Evolutionary conservation across 805 yeast species (phyloP), one percentile per base, ranked within the genome.

Genomic region (Wickerhamomyces bovis): DNA sequence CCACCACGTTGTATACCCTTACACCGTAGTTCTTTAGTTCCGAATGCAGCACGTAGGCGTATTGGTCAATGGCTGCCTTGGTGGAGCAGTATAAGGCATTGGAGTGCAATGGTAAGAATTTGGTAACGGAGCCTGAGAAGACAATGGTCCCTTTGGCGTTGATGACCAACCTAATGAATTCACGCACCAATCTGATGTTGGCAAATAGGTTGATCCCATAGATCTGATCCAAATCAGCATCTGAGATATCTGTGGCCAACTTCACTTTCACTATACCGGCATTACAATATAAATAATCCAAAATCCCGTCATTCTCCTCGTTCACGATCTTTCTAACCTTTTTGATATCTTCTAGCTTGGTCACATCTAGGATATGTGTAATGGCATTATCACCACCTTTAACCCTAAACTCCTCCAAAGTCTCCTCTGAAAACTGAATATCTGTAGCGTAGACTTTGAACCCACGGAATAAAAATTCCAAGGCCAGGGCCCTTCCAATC

Each of bases 401-500:
- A 28, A 40, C 26, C 11, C 42, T 26, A 38, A 65, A 65, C 8
- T 53, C 56, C 6, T 36, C 38, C 21, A 60, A 40, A 1, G 68
- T 57, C 31, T 61, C 61, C 13, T 64, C 56, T 0, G 67, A 65
- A 43, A 61, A 62, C 18, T 54, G 43, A 19, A 55, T 31, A n/a
- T 69, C 69, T 20, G 68, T 55, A 7, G 71, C 74, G 44, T 64
- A 66, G 4, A 71, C 68, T 25, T 53, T 56, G 54, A 64, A 72
- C 0, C 75, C 76, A 35, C 70, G 63, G 19, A 56, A 53, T 23
- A 71, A 67, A 42, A 80, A 65, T 52, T 75, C 77, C n/a, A 64
- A 54, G 6, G 78, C 68, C 6, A 78, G 55, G 15, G 71, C 70
- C 47, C 64, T 69, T 0, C 85, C 85, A 48, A 80, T 80, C 12